Base-by-base conservation (phyloP, 257 asterid species). In the Salvia hispanica region DNA sequence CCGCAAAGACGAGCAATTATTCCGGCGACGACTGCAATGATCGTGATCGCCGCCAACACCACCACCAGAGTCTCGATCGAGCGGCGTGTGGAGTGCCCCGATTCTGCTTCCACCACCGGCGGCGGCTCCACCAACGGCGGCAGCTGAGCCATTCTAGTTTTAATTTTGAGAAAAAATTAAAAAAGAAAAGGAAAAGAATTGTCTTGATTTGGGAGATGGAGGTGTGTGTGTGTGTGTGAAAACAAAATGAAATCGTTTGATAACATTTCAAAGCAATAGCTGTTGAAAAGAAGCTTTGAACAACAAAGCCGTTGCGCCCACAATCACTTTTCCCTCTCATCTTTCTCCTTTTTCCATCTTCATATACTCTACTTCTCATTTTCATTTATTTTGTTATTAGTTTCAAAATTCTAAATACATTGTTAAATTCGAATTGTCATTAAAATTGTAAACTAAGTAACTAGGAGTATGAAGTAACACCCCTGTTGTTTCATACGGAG, bases 1-100 rank as follows among this genome's bases (percentile, higher is more conserved):
- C 92, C 92, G 64, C 96, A 86, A n/a, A 89, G 81, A 44, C 96
- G 80, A 12, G 96, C 90, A 57, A 86, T 73, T 52, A 86, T 76
- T 12, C 96, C 90, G 11, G 95, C 95, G 43, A 85, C 58, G 11
- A 86, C 96, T 7, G 85, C 92, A 25, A 89, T 63, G 68, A 89
- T 80, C 7, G 90, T 83, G 57, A 89, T 89, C 61, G 82, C 90
- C 13, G 96, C 96, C 53, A 89, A 56, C 28, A 89, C 92, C 13
- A 89, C 95, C 72, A 86, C 84, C 45, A 89, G 83, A 33, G 96
- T 89, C 79, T 89, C 96, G 39, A 86, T 81, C 14, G 96, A 88
- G 56, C 66, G 78, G 65, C 57, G 78, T 3, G 93, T 84, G 36
- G 88, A 80, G 47, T 71, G 85, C 48, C 77, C 71, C 36, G 75